Conservation (phyloP, 2,329 filamentous ascomycete genomes). For the Beauveria australis region DNA sequence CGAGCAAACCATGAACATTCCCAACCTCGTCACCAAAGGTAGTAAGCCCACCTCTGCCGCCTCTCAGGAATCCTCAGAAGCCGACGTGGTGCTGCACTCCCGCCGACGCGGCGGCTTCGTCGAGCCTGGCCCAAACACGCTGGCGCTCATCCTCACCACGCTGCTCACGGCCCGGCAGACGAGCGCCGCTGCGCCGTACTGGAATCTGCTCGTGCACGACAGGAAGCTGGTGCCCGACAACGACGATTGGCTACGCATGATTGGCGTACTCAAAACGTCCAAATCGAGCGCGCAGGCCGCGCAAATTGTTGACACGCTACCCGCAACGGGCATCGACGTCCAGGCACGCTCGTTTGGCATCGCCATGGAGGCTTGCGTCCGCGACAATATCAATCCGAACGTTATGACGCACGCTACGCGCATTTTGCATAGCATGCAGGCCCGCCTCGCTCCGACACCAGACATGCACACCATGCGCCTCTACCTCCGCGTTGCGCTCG, state of each 20-base stretch:
- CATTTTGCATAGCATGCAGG: conserved; percentile 57
- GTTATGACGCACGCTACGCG: conserved; percentile 56
- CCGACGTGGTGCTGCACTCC: neutral
- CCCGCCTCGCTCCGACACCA: conserved; percentile 27
- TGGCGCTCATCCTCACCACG: conserved; percentile 62
- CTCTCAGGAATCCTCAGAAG: neutral
- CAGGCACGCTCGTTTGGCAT: conserved; percentile 54
- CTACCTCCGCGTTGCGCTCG: conserved; percentile 50
- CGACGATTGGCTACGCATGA: conserved; percentile 60
- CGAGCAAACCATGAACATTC: conserved; percentile 74
- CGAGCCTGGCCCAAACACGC: conserved; percentile 44
- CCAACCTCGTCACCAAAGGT: conserved; percentile 34
- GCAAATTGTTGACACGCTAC: conserved; percentile 49
- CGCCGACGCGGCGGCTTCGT: conserved; percentile 19
- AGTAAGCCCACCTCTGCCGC: neutral
- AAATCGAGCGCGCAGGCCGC: conserved; percentile 57
- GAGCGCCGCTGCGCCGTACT: conserved; percentile 64
- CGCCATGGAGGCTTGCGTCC: conserved; percentile 64
- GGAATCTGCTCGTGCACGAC: conserved; percentile 59
- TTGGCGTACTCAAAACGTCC: conserved; percentile 57
- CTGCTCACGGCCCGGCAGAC: conserved; percentile 53
- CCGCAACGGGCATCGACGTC: conserved; percentile 27
- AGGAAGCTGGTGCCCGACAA: conserved; percentile 62
- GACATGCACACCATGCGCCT: conserved; percentile 43
- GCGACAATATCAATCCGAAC: conserved; percentile 69